Evolutionary conservation across 2,329 filamentous ascomycete genomes (phyloP).

Genomic region (Fusarium sp.): DNA sequence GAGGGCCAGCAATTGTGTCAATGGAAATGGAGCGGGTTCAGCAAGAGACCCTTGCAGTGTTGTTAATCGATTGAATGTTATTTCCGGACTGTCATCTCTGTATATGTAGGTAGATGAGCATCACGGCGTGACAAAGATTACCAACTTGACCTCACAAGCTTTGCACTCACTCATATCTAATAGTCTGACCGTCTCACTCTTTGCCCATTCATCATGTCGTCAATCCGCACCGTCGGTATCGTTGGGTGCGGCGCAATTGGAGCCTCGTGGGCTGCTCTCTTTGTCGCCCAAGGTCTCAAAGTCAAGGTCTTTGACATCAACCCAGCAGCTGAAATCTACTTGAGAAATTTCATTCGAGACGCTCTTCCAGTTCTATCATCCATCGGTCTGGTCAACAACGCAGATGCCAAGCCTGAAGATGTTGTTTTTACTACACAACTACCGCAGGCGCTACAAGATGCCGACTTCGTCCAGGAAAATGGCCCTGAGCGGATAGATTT

Average conservation of each 20-base stretch:
- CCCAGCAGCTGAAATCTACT: constrained; percentile 8
- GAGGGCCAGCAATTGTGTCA: background rate
- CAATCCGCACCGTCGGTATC: constrained; percentile 15
- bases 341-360: constrained; percentile 13
- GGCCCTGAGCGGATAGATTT: constrained; percentile 16
- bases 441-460: background rate
- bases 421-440: constrained; percentile 20
- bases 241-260: constrained; percentile 21
- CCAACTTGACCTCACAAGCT: background rate
- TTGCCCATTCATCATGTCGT: background rate
- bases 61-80: background rate
- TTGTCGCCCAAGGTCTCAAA: constrained; percentile 15
- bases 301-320: constrained; percentile 28
- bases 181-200: background rate
- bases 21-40: background rate
- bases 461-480: constrained; percentile 15
- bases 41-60: background rate
- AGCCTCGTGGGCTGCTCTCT: constrained; percentile 21
- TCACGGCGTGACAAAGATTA: background rate
- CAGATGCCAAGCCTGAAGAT: constrained; percentile 9
- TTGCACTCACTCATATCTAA: background rate
- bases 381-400: constrained; percentile 3
- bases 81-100: background rate
- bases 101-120: constrained; percentile 1
- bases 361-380: constrained; percentile 21